Conservation (phyloP, 495 filamentous ascomycete genomes). For the Aspergillus egyptiacus region DNA sequence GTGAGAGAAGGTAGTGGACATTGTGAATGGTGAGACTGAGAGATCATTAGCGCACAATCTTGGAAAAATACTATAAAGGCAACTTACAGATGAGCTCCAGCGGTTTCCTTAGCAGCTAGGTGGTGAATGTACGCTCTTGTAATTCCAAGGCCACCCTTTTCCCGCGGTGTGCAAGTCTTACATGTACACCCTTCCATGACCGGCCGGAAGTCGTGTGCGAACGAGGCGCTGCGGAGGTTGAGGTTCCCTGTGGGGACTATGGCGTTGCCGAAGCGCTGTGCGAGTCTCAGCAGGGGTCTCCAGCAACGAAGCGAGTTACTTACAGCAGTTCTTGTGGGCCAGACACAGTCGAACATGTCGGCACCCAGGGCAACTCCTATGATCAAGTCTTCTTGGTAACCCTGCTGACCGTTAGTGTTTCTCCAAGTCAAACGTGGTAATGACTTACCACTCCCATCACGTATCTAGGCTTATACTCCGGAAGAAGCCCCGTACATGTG, state of each 20-base stretch:
- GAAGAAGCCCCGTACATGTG: conserved; percentile 77
- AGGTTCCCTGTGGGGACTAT: conserved; percentile 74
- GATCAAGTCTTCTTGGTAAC: conserved; percentile 91
- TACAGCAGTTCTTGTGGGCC: conserved; percentile 90
- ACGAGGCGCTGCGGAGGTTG: conserved; percentile 73
- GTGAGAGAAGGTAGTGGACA: conserved; percentile 75
- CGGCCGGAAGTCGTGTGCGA: conserved; percentile 71
- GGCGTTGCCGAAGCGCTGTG: conserved; percentile 81
- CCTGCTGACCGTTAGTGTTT: conserved; percentile 35
- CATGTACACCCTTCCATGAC: conserved; percentile 80
- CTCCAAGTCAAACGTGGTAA: not conserved
- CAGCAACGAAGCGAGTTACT: conserved; percentile 6
- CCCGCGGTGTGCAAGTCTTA: conserved; percentile 61
- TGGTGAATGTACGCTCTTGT: conserved; percentile 89
- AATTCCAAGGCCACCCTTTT: conserved; percentile 71
- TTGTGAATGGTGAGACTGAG: conserved; percentile 83
- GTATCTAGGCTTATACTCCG: conserved; percentile 88
- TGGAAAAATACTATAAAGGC: not conserved
- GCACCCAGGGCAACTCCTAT: conserved; percentile 89
- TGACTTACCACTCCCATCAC: conserved; percentile 86
- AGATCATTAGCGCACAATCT: conserved; percentile 12
- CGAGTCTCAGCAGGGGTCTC: conserved; percentile 2
- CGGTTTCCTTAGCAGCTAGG: conserved; percentile 88
- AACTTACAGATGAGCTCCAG: conserved; percentile 75
- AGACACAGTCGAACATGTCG: conserved; percentile 99